Evolutionary conservation across 768 basidiomycete species (phyloP).

Genomic region (Agaricus blazei): DNA sequence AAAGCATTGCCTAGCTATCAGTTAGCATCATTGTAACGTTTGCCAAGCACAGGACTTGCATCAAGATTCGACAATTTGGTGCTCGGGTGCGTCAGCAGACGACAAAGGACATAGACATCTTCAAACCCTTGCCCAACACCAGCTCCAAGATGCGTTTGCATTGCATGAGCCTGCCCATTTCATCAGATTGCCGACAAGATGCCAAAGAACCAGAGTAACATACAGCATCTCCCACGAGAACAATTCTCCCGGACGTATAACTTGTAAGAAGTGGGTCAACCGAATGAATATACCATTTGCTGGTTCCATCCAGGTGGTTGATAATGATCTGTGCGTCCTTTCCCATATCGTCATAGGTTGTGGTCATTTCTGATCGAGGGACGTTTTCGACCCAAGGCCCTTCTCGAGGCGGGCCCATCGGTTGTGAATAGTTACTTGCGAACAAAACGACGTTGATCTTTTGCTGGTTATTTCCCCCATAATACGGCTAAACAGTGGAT

Average conservation of each 20-base stretch:
- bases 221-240: constrained; percentile 51
- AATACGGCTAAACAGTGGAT: background rate
- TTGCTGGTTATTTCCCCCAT: constrained; percentile 15
- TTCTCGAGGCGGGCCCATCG: constrained; percentile 1
- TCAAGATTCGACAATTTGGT: constrained; percentile 34
- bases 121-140: constrained; percentile 60
- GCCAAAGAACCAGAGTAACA: constrained; percentile 12
- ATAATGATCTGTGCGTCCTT: constrained; percentile 36
- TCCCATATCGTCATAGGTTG: constrained; percentile 41
- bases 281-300: constrained; percentile 49
- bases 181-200: background rate
- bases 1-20: constrained; percentile 34
- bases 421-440: constrained; percentile 5
- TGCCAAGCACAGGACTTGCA: constrained; percentile 17
- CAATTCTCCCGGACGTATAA: constrained; percentile 40
- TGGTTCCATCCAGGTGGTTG: constrained; percentile 36
- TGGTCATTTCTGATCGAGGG: constrained; percentile 37
- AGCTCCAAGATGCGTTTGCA: constrained; percentile 54
- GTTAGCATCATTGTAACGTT: background rate
- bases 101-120: constrained; percentile 43
- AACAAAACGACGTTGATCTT: constrained; percentile 16
- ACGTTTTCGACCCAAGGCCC: constrained; percentile 38
- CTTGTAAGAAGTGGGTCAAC: constrained; percentile 38
- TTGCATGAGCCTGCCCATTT: constrained; percentile 44
- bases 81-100: constrained; percentile 38